Evolutionary conservation across 108 stramenopile species (phyloP), one percentile per base, ranked within the genome.

Genomic region (Nannochloropsis oceanica): DNA sequence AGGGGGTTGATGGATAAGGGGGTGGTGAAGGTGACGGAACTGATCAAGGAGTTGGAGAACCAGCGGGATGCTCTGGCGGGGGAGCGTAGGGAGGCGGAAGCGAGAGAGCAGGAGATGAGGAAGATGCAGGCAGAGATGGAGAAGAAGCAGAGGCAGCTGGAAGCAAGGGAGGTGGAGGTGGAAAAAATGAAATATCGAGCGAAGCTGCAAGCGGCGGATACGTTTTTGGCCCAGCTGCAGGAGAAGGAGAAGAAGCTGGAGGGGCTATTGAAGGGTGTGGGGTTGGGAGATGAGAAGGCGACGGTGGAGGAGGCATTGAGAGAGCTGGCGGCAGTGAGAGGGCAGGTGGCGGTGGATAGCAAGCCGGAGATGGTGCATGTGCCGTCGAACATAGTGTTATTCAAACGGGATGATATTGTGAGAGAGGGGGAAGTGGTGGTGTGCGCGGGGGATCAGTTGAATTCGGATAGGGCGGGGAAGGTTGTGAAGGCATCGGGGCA

Each of bases 181-280:
- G 90, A 88, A 14, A 86, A 89, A 46, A 85, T 95, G 80, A 92
- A 94, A 43, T 79, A 42, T 43, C 82, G 73, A 87, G 89, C 84
- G 13, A 91, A 94, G 46, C 91, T 95, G 92, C 93, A 92, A 79
- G 90, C 92, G 27, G 89, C 94, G 42, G 88, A 93, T 50, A 87
- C 92, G 81, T 87, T 89, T 43, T 83, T 95, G 18, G 46, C 43
- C 13, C 80, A 92, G 86, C 89, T 96, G 43, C 95, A 94, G 89
- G 95, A 94, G 81, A 96, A 95, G 89, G 96, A 97, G 88, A 88
- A 89, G 44, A 85, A 95, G 82, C 85, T 97, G 18, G 95, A 97
- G 90, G 92, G 94, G 82, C 90, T 97, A 44, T 83, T 95, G 8
- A 90, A 92, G 79, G 80, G 25, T 10, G 80, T 81, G 26, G 80